Evolutionary conservation across 257 asterid genomes (phyloP), one percentile per base, ranked within the genome.

Genomic region (Solanum habrochaites): DNA sequence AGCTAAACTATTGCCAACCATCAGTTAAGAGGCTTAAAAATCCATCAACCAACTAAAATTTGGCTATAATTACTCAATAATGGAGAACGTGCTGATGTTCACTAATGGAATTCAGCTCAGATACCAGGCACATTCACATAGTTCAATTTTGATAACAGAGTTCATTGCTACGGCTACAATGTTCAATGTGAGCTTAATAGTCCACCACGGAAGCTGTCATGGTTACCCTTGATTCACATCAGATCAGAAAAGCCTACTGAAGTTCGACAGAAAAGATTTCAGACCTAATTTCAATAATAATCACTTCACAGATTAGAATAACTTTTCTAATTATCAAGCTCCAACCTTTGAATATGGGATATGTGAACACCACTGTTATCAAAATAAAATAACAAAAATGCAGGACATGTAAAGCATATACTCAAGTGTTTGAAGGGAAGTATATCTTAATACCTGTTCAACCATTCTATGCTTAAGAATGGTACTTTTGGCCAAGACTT

Each of bases 381-480:
- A 78, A 45, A 78, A 78, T 40, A 77, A 75, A 77, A 73, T 11
- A 75, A 47, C 25, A n/a, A 75, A 25, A 47, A 43, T 27, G 69
- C 69, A 47, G 69, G 85, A 47, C 39, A 81, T 18, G 32, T 10
- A 40, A 47, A 16, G 66, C 69, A 80, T 18, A 81, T 49, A 81
- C 43, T 81, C 43, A 18, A 49, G 29, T 49, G 20, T 11, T 27
- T 49, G 11, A 29, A 25, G 52, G 16, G 64, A 78, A 45, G 84
- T 42, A 77, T 25, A 11, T 43, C 5, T 14, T 62, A 56, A 14
- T 66, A 95, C 98, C 98, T 96, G 98, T 89, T 95, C 95, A 85
- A 96, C 98, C 98, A 96, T 95, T 93, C 86, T 93, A 90, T 96
- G 95, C 90, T 92, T 93, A 94, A 95, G 99, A 86, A 96, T 92